phyloP scores from a whole-genome alignment of 495 filamentous ascomycete genomes.

The Lasiosphaeria hispida region DNA sequence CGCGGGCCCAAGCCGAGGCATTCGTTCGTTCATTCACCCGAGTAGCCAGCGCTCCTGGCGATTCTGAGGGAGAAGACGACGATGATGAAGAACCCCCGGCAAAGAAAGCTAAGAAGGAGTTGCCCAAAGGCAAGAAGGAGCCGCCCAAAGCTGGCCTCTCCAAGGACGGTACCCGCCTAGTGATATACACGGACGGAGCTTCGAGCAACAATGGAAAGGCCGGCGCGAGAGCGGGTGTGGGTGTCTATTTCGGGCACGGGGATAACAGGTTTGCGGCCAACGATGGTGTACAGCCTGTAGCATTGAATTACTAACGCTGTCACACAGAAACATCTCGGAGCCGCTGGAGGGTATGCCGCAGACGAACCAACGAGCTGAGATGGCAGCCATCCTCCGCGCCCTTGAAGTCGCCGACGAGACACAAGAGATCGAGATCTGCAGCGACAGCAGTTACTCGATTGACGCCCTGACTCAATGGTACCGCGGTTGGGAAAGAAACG shows the following conservation, averaged over 20 bases:
- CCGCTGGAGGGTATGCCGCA: constrained; percentile 69
- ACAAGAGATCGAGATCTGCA: constrained; percentile 65
- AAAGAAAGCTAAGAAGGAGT: constrained; percentile 55
- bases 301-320: neutral
- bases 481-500: constrained; percentile 70
- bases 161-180: constrained; percentile 47
- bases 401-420: constrained; percentile 62
- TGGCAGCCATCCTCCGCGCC: constrained; percentile 82
- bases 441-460: constrained; percentile 85
- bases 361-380: constrained; percentile 92
- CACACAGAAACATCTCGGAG: constrained; percentile 70
- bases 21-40: constrained; percentile 29
- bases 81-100: constrained; percentile 38
- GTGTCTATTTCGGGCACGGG: constrained; percentile 78
- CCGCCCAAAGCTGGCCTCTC: constrained; percentile 37
- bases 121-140: neutral
- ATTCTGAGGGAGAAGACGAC: constrained; percentile 33
- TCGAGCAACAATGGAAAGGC: constrained; percentile 70
- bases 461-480: constrained; percentile 88
- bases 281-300: neutral
- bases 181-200: constrained; percentile 90
- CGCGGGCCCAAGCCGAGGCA: constrained; percentile 66
- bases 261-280: constrained; percentile 61
- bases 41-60: too few relatives aligned
- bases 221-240: constrained; percentile 75